Conservation (phyloP, 129 eudicot genomes). For the Glebionis coronaria region DNA sequence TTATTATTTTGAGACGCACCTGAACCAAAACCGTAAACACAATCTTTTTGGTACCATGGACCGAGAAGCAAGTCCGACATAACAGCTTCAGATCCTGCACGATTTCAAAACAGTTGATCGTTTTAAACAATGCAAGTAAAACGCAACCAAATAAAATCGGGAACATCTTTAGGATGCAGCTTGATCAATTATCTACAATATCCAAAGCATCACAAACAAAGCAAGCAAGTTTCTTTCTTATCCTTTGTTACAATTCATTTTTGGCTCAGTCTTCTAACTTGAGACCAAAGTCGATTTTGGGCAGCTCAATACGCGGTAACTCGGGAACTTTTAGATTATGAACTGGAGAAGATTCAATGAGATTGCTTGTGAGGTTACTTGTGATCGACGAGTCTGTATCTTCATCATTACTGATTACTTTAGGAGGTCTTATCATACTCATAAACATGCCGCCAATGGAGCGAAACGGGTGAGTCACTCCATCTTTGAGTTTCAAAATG, state of each 20-base stretch:
- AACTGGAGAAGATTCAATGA: slow-evolving; percentile 24
- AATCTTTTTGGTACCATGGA: too few species aligned
- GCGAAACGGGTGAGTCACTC: slow-evolving; percentile 59
- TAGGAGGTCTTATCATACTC: slow-evolving; percentile 30
- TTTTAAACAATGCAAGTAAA: too few species aligned
- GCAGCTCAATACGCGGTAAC: slow-evolving; percentile 41
- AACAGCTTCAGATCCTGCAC: too few species aligned
- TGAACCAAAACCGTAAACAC: too few species aligned
- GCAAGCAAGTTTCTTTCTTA: not conserved
- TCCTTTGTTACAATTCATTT: not conserved
- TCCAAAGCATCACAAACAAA: too few species aligned
- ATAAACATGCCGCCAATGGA: slow-evolving; percentile 40
- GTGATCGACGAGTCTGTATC: slow-evolving; percentile 20
- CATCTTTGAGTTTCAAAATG: slow-evolving; percentile 55
- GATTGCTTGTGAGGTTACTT: not conserved
- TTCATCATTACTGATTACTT: not conserved
- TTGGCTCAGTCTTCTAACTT: slow-evolving; percentile 2
- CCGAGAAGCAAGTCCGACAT: too few species aligned
- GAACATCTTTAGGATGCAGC: too few species aligned
- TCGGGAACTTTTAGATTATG: slow-evolving; percentile 49
- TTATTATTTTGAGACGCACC: too few species aligned
- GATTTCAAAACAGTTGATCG: too few species aligned
- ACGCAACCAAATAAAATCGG: too few species aligned
- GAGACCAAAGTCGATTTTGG: slow-evolving; percentile 17
- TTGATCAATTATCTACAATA: too few species aligned